Evolutionary conservation across 2,329 filamentous ascomycete species (phyloP), one percentile per base, ranked within the genome.

Genomic region (Aspergillus candidus): DNA sequence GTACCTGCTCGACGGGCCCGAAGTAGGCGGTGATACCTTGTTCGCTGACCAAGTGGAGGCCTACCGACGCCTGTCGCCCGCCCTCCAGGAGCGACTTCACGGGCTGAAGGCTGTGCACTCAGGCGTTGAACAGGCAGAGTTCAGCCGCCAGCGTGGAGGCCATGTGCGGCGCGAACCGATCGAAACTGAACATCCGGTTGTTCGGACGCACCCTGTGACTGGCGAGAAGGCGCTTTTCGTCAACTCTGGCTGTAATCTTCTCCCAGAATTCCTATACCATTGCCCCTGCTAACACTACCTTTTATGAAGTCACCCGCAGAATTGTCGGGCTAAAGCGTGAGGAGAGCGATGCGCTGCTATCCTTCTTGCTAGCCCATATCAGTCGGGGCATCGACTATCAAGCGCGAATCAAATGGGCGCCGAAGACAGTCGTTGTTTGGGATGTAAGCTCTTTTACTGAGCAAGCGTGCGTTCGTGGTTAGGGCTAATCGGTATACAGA

Each of bases 21-120:
- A 78, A 40, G 81, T 80, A 0, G 88, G 88, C 31, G 88, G 88
- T 35, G 88, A 94, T 60, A 94, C 88, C 0, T 70, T 89, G 3
- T 94, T 94, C 56, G 80, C 78, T 32, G 83, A 91, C 61, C 79
- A 83, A 48, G 87, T 76, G 1, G 83, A 86, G 63, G 88, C 88
- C 1, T 94, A 94, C 62, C 79, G 82, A 45, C 76, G 88, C 7
- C 75, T 95, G 4, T 88, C 82, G 41, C 85, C 86, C 0, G 75
- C 79, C 13, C 88, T 94, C 70, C 79, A 81, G 60, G 78, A 88
- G 71, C 74, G 88, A 29, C 70, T 94, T 11, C 86, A 94, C 53
- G 88, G 88, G 0, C 72, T 94, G 33, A 78, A 80, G 56, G 88
- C 87, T 1, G 78, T 85, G 0, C 88, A 94, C 65, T 91, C 86